A percentile compares a stretch with the other conserved stretches of the same genome.
Conservation (phyloP, 805 yeast species). For the Jamesozyma hellenica region DNA sequence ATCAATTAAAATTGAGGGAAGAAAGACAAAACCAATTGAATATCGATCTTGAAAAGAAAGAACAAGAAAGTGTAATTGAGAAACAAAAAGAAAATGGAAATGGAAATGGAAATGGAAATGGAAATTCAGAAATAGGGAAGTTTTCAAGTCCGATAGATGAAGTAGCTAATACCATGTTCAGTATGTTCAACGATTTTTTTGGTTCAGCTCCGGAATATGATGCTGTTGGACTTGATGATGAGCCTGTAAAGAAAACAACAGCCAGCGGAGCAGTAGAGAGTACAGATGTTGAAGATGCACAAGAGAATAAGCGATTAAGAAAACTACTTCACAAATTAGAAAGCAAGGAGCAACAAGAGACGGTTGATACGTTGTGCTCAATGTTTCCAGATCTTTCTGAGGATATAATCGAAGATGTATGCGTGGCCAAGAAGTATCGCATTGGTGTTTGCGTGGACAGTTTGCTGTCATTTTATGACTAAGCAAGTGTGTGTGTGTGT, state of each 20-base stretch:
- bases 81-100: neutral
- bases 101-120: neutral
- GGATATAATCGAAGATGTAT: constrained; percentile 60
- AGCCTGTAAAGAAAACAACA: too few species aligned
- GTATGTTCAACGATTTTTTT: constrained; percentile 19
- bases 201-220: constrained; percentile 1
- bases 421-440: constrained; percentile 52
- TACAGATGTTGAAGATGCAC: neutral
- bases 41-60: neutral
- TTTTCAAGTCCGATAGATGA: constrained; percentile 20
- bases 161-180: constrained; percentile 15
- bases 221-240: constrained; percentile 4
- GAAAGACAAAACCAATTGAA: too few species aligned
- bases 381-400: constrained; percentile 72
- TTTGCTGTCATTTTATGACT: constrained; percentile 20
- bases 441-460: constrained; percentile 65
- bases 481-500: neutral
- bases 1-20: constrained; percentile 28
- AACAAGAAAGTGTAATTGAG: neutral
- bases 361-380: constrained; percentile 42
- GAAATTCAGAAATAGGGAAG: constrained; percentile 2
- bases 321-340: constrained; percentile 31
- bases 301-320: constrained; percentile 7
- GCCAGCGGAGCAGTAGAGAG: too few species aligned
- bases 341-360: constrained; percentile 36